Percentiles rank a stretch among this genome's conserved stretches.
These are phyloP conservation scores for Dujonia santamariae DNA, from an alignment of 1,139 yeast species.

Conservation along the genomic window DNA sequence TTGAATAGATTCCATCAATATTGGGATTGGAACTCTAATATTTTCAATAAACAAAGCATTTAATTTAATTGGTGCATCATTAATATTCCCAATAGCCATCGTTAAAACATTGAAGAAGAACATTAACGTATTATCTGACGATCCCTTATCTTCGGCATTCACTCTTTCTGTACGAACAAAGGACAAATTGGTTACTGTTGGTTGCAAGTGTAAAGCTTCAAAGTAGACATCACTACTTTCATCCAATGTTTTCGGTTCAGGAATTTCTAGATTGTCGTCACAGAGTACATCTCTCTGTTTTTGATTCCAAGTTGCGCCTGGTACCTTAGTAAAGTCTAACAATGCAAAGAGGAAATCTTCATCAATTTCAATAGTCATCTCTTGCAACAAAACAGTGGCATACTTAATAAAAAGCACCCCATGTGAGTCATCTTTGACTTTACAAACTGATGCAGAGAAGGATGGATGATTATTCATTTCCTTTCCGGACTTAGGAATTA, in stretches of 20 bases:
- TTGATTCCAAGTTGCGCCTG: constrained; percentile 68
- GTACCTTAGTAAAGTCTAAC: constrained; percentile 71
- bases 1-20: constrained; percentile 64
- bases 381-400: constrained; percentile 86
- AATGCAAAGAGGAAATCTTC: constrained; percentile 88
- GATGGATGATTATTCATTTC: constrained; percentile 92
- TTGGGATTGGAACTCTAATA: constrained; percentile 79
- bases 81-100: constrained; percentile 96
- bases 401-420: constrained; percentile 89
- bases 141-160: constrained; percentile 53
- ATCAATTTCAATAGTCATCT: constrained; percentile 87
- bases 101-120: constrained; percentile 83
- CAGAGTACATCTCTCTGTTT: constrained; percentile 52
- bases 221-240: constrained; percentile 78
- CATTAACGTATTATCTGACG: constrained; percentile 64
- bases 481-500: constrained; percentile 77
- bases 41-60: constrained; percentile 88
- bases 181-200: constrained; percentile 82
- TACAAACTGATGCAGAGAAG: constrained; percentile 78
- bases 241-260: constrained; percentile 63
- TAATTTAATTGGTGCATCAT: constrained; percentile 91
- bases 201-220: constrained; percentile 90
- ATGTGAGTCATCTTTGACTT: constrained; percentile 83
- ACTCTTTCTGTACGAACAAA: constrained; percentile 88
- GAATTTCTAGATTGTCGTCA: constrained; percentile 61